Evolutionary conservation across 2,329 filamentous ascomycete species (phyloP).

Genomic region (Sclerotinia sclerotiorum): DNA sequence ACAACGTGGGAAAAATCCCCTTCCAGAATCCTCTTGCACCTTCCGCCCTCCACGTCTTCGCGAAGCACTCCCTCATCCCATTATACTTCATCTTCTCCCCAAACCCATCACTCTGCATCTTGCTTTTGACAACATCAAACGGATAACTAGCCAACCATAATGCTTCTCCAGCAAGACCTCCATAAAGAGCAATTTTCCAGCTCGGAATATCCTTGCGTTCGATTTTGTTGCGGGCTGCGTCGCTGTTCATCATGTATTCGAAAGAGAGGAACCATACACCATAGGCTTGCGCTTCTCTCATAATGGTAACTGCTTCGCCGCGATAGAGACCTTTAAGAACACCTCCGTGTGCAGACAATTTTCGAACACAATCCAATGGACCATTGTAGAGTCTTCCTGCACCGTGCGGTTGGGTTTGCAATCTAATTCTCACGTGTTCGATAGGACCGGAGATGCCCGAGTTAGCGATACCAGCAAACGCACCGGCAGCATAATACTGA

Average conservation of each 20-base stretch:
- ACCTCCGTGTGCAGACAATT: constrained; percentile 68
- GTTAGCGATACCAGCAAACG: constrained; percentile 91
- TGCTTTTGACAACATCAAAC: constrained; percentile 97
- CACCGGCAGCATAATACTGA: constrained; percentile 88
- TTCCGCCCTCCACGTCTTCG: constrained; percentile 74
- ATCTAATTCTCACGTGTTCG: constrained; percentile 92
- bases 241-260: constrained; percentile 93
- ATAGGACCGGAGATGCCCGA: constrained; percentile 85
- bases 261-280: constrained; percentile 94
- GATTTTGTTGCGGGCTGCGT: constrained; percentile 75
- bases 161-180: constrained; percentile 88
- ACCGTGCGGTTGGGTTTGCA: constrained; percentile 95
- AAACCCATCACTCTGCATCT: constrained; percentile 98
- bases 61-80: constrained; percentile 87
- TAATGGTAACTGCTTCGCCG: constrained; percentile 79
- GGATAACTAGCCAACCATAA: constrained; percentile 94
- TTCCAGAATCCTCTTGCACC: constrained; percentile 89
- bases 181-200: constrained; percentile 87
- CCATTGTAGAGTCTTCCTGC: constrained; percentile 74
- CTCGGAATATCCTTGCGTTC: constrained; percentile 75
- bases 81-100: constrained; percentile 68
- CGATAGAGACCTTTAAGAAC: constrained; percentile 77
- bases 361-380: constrained; percentile 85
- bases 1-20: constrained; percentile 83
- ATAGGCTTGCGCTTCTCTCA: constrained; percentile 91